A percentile compares a stretch with the other conserved stretches of the same genome.
These are phyloP conservation scores for Boletus pseudo-olivaceus DNA, from an alignment of 768 basidiomycete species.

Conservation along the genomic window DNA sequence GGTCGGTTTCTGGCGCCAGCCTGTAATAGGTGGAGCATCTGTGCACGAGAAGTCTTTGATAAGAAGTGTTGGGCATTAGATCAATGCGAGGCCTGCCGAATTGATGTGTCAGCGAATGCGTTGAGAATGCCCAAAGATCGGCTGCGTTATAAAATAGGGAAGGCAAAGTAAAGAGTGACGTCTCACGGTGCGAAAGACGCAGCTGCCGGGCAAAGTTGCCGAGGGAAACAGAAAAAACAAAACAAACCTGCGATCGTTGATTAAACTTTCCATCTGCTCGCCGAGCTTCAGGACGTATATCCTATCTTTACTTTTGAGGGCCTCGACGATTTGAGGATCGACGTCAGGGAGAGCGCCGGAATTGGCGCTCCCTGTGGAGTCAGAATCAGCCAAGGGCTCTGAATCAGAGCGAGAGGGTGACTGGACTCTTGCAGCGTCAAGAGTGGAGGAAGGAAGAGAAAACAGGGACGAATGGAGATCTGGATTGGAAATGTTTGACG, in stretches of 20 bases:
- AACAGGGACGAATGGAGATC: constrained; percentile 10
- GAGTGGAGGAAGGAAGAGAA: constrained; percentile 10
- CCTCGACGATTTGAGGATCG: constrained; percentile 80
- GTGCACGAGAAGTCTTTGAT: constrained; percentile 83
- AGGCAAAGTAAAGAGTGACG: neutral
- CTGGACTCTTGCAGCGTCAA: constrained; percentile 9
- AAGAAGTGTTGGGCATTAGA: constrained; percentile 66
- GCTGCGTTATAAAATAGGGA: neutral
- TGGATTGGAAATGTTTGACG: constrained; percentile 9
- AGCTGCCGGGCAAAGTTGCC: neutral
- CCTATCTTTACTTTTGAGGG: constrained; percentile 83
- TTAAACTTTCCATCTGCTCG: constrained; percentile 78
- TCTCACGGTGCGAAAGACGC: constrained; percentile 6
- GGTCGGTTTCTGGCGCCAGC: constrained; percentile 67
- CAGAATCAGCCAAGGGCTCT: constrained; percentile 30
- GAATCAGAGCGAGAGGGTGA: constrained; percentile 23
- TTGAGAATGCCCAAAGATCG: neutral
- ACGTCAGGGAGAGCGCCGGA: constrained; percentile 41
- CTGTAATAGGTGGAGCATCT: constrained; percentile 82
- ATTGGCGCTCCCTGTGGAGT: constrained; percentile 24
- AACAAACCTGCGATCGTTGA: constrained; percentile 68
- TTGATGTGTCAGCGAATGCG: constrained; percentile 23
- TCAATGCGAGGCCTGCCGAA: constrained; percentile 57
- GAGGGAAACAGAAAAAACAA: neutral
- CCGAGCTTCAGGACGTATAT: constrained; percentile 87